phyloP scores from a whole-genome alignment of 1,284 basidiomycete species.

The Ganoderma leucocontextum region DNA sequence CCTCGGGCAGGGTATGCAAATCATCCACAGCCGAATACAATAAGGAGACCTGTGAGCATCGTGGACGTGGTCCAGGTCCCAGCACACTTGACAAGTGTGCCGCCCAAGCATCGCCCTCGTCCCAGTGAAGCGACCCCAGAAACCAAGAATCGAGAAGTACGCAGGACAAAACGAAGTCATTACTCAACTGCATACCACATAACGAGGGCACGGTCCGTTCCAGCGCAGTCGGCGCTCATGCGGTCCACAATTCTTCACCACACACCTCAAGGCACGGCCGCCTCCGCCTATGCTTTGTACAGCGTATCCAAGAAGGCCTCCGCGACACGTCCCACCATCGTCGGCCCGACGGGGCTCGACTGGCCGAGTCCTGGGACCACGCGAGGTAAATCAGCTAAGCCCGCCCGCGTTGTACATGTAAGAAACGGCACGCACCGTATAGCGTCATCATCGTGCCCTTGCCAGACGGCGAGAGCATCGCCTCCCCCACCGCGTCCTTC shows the following conservation, averaged over 20 bases:
- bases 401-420: neutral
- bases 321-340: conserved; percentile 88
- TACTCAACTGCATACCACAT: neutral
- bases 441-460: conserved; percentile 87
- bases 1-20: neutral
- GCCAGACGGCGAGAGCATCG: conserved; percentile 61
- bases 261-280: neutral
- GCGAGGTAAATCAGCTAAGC: conserved; percentile 21
- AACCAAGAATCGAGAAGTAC: neutral
- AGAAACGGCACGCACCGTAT: conserved; percentile 72
- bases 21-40: neutral
- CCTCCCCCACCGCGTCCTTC: conserved; percentile 76
- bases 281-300: conserved; percentile 70
- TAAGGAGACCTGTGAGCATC: neutral
- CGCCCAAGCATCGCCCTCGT: neutral
- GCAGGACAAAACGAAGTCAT: neutral
- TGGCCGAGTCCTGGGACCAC: conserved; percentile 78
- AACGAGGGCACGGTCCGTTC: neutral
- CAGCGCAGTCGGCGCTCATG: neutral
- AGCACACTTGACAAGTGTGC: neutral
- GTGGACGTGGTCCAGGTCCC: neutral
- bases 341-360: conserved; percentile 87
- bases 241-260: neutral
- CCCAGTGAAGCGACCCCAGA: conserved; percentile 1
- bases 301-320: conserved; percentile 83